Percentiles rank a stretch among this genome's conserved stretches.
Evolutionary conservation across 2,329 filamentous ascomycete genomes (phyloP).

Genomic region (Lomentospora prolificans): DNA sequence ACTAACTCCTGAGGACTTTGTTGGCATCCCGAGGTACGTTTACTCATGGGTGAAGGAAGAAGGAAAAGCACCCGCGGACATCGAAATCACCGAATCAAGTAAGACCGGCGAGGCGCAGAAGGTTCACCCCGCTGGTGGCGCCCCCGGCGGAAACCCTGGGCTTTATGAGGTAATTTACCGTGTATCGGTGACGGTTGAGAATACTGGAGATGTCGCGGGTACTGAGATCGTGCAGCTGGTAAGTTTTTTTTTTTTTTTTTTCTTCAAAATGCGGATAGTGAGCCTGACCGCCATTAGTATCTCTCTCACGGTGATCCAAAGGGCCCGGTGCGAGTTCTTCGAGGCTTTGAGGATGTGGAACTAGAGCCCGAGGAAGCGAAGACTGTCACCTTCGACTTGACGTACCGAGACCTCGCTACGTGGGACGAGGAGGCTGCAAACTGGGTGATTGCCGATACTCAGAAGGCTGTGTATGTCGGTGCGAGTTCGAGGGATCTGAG

Average conservation of each 20-base stretch:
- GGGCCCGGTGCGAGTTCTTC: background rate
- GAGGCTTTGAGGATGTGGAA: constrained; percentile 3
- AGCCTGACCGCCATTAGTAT: background rate
- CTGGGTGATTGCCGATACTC: background rate
- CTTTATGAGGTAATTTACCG: constrained; percentile 2
- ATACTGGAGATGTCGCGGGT: background rate
- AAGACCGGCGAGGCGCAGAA: background rate
- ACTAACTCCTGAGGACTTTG: background rate
- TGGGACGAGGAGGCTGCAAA: background rate
- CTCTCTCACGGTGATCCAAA: background rate
- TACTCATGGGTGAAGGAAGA: constrained; percentile 3
- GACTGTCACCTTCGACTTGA: constrained; percentile 4
- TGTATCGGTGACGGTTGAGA: constrained; percentile 6
- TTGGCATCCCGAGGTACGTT: background rate
- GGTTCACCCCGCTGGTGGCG: constrained; percentile 1
- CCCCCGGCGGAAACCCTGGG: constrained; percentile 2
- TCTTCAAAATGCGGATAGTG: background rate
- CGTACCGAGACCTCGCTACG: constrained; percentile 4
- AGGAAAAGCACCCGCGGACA: background rate
- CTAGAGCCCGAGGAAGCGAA: background rate
- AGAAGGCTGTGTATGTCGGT: background rate
- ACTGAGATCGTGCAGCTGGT: constrained; percentile 7
- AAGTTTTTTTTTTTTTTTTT: background rate
- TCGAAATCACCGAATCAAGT: constrained; percentile 1
- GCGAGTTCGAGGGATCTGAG: constrained; percentile 1